Evolutionary conservation across 2,329 filamentous ascomycete genomes (phyloP).

Genomic region (Lecanicillium sp.): DNA sequence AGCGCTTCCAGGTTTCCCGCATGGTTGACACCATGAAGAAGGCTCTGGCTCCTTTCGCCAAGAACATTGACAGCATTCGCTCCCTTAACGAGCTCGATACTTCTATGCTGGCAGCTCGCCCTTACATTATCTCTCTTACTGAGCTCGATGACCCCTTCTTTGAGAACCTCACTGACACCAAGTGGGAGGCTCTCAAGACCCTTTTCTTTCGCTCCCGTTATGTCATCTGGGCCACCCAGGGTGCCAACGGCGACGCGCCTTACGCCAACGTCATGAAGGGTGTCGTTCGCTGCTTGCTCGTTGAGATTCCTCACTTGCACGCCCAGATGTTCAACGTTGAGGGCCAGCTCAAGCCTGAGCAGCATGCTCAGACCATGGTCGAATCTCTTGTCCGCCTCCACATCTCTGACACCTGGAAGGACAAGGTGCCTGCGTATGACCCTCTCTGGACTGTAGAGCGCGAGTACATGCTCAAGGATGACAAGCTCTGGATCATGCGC

Average conservation of each 20-base stretch:
- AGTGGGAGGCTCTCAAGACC: conserved; percentile 14
- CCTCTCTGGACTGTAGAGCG: conserved; percentile 13
- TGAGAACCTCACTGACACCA: conserved; percentile 6
- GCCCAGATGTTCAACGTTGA: conserved; percentile 14
- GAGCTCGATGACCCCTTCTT: conserved; percentile 14
- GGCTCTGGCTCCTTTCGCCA: conserved; percentile 4
- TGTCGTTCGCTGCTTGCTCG: conserved; percentile 12
- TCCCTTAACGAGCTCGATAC: conserved; percentile 10
- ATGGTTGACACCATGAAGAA: conserved; percentile 9
- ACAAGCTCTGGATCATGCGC: conserved; percentile 13
- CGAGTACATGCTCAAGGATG: conserved; percentile 14
- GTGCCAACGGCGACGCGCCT: conserved; percentile 12
- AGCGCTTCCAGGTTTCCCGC: conserved; percentile 7
- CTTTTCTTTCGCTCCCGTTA: conserved; percentile 11
- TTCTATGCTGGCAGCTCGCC: conserved; percentile 8
- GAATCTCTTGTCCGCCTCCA: conserved; percentile 12
- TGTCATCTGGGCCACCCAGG: conserved; percentile 14
- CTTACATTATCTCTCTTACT: conserved; percentile 12
- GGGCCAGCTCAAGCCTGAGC: conserved; percentile 10
- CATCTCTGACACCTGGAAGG: conserved; percentile 13
- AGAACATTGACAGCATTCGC: conserved; percentile 1
- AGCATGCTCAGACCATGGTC: conserved; percentile 5
- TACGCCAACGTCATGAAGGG: conserved; percentile 14
- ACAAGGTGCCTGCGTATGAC: conserved; percentile 11
- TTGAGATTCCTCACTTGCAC: conserved; percentile 12